Percentiles rank a stretch among this genome's conserved stretches.
Evolutionary conservation across 257 asterid species (phyloP).

Genomic region (Nicotiana benthamiana): DNA sequence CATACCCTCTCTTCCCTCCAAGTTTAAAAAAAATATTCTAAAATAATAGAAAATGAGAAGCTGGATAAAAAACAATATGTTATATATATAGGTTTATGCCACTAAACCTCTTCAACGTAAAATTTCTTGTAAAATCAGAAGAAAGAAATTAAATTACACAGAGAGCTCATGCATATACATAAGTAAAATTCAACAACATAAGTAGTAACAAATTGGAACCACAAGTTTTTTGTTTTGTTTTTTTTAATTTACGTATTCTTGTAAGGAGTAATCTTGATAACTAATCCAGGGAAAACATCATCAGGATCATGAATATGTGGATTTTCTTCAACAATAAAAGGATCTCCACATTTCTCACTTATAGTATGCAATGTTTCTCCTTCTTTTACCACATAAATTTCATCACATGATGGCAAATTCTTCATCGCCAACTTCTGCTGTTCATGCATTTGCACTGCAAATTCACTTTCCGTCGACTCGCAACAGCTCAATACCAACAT

Average conservation of each 20-base stretch:
- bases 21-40: too few relatives aligned
- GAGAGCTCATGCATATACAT: background rate
- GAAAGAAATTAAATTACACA: background rate
- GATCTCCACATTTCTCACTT: slow-evolving; percentile 61
- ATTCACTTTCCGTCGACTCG: slow-evolving; percentile 31
- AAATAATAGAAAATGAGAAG: background rate
- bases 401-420: slow-evolving; percentile 37
- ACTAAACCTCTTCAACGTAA: background rate
- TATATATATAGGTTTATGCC: background rate
- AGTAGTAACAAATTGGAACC: too few relatives aligned
- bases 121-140: background rate
- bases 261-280: slow-evolving; percentile 52
- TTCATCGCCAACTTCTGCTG: background rate
- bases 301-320: slow-evolving; percentile 75
- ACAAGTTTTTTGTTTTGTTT: background rate
- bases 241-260: slow-evolving; percentile 5
- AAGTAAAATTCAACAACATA: background rate
- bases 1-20: background rate
- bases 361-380: slow-evolving; percentile 65
- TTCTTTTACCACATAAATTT: slow-evolving; percentile 50
- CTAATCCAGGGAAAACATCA: slow-evolving; percentile 71
- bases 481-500: slow-evolving; percentile 58
- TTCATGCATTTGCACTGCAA: slow-evolving; percentile 2
- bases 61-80: too few relatives aligned
- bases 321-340: slow-evolving; percentile 60